Evolutionary conservation across 2,329 filamentous ascomycete species (phyloP).

Genomic region (Phoma sp.): DNA sequence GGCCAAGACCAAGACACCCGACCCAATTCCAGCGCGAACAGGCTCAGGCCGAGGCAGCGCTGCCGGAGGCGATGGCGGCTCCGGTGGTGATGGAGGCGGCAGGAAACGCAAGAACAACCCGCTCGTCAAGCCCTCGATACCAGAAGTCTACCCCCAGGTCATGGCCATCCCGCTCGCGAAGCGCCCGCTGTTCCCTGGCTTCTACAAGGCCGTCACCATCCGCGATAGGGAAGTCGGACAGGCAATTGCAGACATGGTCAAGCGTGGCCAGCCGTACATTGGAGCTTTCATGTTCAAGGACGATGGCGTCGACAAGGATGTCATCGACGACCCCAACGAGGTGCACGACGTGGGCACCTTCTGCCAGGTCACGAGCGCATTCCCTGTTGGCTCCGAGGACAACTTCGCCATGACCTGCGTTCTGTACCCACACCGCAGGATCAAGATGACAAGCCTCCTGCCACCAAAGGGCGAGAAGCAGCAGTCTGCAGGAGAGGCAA

Average conservation of each 20-base stretch:
- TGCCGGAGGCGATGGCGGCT: slow-evolving; percentile 58
- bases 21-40: slow-evolving; percentile 59
- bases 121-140: slow-evolving; percentile 85
- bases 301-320: slow-evolving; percentile 89
- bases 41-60: slow-evolving; percentile 67
- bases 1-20: slow-evolving; percentile 57
- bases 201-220: slow-evolving; percentile 98
- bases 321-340: slow-evolving; percentile 88
- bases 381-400: slow-evolving; percentile 81
- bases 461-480: slow-evolving; percentile 62
- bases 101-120: slow-evolving; percentile 78
- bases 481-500: slow-evolving; percentile 36
- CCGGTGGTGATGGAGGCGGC: slow-evolving; percentile 64
- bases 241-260: slow-evolving; percentile 95
- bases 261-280: slow-evolving; percentile 95
- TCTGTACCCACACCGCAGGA: slow-evolving; percentile 92
- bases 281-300: slow-evolving; percentile 98
- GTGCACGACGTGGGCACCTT: slow-evolving; percentile 97
- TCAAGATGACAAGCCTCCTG: slow-evolving; percentile 84
- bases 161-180: slow-evolving; percentile 97
- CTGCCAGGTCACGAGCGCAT: slow-evolving; percentile 95
- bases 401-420: slow-evolving; percentile 88
- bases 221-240: slow-evolving; percentile 88
- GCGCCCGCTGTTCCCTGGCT: slow-evolving; percentile 92
- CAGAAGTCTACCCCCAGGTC: slow-evolving; percentile 96